Percentiles rank a stretch among this genome's conserved stretches.
These are phyloP conservation scores for Aspergillus panamensis DNA, from an alignment of 495 filamentous ascomycete genomes.

Conservation along the genomic window DNA sequence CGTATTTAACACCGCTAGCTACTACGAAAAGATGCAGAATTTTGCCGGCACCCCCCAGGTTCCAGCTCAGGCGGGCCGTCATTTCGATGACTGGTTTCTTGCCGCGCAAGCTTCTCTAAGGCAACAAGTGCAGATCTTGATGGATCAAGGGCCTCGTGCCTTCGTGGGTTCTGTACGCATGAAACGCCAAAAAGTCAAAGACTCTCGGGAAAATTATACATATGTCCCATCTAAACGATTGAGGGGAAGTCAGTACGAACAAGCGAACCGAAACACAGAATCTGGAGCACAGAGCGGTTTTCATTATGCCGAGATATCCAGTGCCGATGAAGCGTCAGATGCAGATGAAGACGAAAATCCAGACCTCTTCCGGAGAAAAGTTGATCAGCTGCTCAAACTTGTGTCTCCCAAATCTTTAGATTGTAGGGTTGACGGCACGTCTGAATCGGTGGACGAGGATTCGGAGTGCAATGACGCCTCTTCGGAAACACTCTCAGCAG, in stretches of 20 bases:
- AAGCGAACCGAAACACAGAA: constrained; percentile 2
- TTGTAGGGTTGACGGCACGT: not conserved
- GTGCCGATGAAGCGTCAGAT: constrained; percentile 15
- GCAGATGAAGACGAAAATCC: constrained; percentile 11
- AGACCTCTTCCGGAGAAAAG: constrained; percentile 5
- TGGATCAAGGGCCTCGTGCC: constrained; percentile 20
- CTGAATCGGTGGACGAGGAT: not conserved
- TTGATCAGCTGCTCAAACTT: constrained; percentile 6
- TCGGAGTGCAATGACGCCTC: not conserved
- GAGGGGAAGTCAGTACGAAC: constrained; percentile 24
- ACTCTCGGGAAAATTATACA: constrained; percentile 18
- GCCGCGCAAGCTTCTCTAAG: constrained; percentile 38
- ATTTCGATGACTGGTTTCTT: constrained; percentile 54
- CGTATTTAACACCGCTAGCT: constrained; percentile 43
- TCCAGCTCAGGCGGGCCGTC: constrained; percentile 39
- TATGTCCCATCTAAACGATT: constrained; percentile 36
- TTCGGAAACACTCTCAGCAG: not conserved
- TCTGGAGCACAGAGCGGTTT: not conserved
- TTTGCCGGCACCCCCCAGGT: constrained; percentile 50
- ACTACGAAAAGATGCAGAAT: constrained; percentile 47
- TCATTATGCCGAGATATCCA: constrained; percentile 19
- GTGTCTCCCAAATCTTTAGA: not conserved
- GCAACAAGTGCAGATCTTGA: constrained; percentile 39
- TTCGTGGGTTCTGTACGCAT: constrained; percentile 29
- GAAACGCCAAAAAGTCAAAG: constrained; percentile 24